Base-by-base conservation (phyloP, 768 basidiomycete genomes). In the Leccinum imitatum region DNA sequence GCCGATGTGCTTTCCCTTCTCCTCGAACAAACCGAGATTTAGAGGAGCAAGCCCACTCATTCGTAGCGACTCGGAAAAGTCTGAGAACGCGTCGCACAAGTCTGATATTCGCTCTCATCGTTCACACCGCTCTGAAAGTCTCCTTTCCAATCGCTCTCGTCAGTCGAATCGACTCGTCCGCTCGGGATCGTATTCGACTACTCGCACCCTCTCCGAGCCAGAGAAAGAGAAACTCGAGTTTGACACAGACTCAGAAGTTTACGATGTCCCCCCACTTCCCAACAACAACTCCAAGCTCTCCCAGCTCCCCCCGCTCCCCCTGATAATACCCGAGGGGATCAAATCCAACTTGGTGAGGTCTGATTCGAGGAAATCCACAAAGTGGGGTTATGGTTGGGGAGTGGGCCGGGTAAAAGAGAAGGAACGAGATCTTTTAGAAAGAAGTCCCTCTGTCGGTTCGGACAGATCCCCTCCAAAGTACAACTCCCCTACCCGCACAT, bases 361-460 rank as follows among this genome's bases (percentile, higher is more conserved):
- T 0, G 85, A 86, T 31, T 83, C 84, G 21, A 87, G 84, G 71
- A 83, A 80, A 62, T 80, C 80, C 3, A 72, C 75, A 11, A 84
- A 77, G 68, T 86, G 82, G 80, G 88, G 87, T n/a, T 89, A 87
- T 71, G 87, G 87, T 41, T 87, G 86, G 84, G 87, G 87, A 0
- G 54, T 83, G 41, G 87, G 87, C 48, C 85, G 78, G 75, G 80
- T 78, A 62, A 79, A 79, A 57, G 78, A 80, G 63, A 75, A 71
- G 55, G 82, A 82, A 60, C 61, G 59, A 53, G 73, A 75, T 2
- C 63, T 69, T 72, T 70, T 73, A 62, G 71, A 66, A 72, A 68
- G 67, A 56, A 70, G 71, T 35, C 67, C 69, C 17, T 69, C 73
- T 71, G 53, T 70, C 60, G 76, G 17, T 60, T 81, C 56, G 75